A percentile compares a stretch with the other conserved stretches of the same genome.
Evolutionary conservation across 2,329 filamentous ascomycete species (phyloP).

Genomic region (Arthrobotrys iridis): DNA sequence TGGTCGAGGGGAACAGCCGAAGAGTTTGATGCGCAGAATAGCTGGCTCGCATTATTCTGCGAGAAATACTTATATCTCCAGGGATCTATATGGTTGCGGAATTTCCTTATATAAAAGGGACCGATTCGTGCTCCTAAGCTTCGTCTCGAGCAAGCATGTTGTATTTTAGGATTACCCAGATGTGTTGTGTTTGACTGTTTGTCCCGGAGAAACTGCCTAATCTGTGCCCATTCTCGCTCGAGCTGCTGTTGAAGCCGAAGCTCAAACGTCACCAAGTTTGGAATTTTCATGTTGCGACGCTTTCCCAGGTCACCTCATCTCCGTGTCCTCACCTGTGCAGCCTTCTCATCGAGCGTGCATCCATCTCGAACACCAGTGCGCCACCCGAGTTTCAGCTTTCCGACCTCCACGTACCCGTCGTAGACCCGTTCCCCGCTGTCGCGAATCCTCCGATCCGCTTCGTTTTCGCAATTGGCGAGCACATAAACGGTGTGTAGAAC

Average conservation of each 20-base stretch:
- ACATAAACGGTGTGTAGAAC: slow-evolving; percentile 14
- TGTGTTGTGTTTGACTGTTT: slow-evolving; percentile 31
- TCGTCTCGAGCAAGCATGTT: neutral
- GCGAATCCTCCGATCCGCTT: slow-evolving; percentile 10
- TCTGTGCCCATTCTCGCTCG: neutral
- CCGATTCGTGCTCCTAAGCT: neutral
- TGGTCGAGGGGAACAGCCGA: neutral
- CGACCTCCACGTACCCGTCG: neutral
- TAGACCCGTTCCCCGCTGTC: neutral
- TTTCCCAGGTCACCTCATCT: slow-evolving; percentile 24
- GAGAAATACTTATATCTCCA: neutral
- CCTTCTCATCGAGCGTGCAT: slow-evolving; percentile 12
- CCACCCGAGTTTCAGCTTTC: slow-evolving; percentile 2
- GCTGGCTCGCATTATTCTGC: neutral
- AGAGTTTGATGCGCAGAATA: neutral
- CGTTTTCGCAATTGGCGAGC: neutral
- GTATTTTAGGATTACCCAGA: neutral
- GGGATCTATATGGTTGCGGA: neutral
- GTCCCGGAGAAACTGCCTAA: neutral
- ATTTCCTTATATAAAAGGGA: neutral
- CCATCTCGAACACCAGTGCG: neutral
- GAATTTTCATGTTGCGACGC: slow-evolving; percentile 42
- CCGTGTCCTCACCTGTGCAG: slow-evolving; percentile 3
- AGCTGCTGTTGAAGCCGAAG: slow-evolving; percentile 26
- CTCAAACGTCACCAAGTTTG: slow-evolving; percentile 35